These are phyloP conservation scores for Cephaloascus fragrans DNA, from an alignment of 805 yeast species.

Conservation along the genomic window DNA sequence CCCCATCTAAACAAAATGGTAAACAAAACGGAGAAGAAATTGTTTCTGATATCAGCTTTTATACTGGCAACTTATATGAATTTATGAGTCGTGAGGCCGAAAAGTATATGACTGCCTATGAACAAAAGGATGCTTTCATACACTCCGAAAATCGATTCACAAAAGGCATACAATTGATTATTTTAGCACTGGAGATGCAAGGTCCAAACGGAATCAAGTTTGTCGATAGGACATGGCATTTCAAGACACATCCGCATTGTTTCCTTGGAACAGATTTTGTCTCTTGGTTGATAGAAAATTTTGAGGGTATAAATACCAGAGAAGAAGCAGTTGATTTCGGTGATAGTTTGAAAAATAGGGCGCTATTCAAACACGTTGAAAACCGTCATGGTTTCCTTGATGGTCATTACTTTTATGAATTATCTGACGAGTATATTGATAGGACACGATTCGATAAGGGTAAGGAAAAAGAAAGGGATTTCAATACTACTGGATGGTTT, in stretches of 20 bases:
- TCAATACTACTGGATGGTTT: slow-evolving; percentile 17
- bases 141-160: slow-evolving; percentile 20
- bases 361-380: slow-evolving; percentile 74
- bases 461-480: neutral
- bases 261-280: slow-evolving; percentile 83
- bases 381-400: slow-evolving; percentile 76
- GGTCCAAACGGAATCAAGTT: slow-evolving; percentile 54
- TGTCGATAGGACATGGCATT: slow-evolving; percentile 85
- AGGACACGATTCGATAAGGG: slow-evolving; percentile 11
- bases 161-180: slow-evolving; percentile 37
- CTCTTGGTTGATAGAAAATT: slow-evolving; percentile 71
- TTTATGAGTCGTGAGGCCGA: slow-evolving; percentile 49
- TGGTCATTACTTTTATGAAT: slow-evolving; percentile 85
- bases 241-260: slow-evolving; percentile 66
- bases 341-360: slow-evolving; percentile 61
- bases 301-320: slow-evolving; percentile 68
- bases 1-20: slow-evolving; percentile 28
- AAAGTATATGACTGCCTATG: slow-evolving; percentile 14
- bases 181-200: slow-evolving; percentile 58
- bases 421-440: slow-evolving; percentile 45
- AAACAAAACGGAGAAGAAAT: slow-evolving; percentile 30
- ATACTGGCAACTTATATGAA: slow-evolving; percentile 74
- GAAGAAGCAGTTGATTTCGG: slow-evolving; percentile 83
- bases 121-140: slow-evolving; percentile 25
- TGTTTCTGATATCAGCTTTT: slow-evolving; percentile 70